Conservation (phyloP, 208 protist genomes). For the Trypanosoma melophagium region DNA sequence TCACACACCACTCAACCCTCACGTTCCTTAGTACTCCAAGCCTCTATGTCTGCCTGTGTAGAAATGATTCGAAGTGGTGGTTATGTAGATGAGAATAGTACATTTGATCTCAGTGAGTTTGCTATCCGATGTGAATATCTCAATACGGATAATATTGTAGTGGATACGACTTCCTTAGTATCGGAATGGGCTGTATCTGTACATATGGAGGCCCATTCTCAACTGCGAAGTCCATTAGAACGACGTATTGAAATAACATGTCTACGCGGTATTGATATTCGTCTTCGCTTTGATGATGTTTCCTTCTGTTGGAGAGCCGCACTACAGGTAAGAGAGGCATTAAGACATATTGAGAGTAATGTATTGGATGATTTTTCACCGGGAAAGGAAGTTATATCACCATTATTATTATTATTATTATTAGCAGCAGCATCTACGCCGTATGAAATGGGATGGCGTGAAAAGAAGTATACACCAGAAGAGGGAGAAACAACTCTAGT, state of each 20-base stretch:
- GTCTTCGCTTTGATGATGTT: slow-evolving; percentile 51
- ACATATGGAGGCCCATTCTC: slow-evolving; percentile 5
- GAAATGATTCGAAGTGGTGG: slow-evolving; percentile 19
- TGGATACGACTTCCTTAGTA: slow-evolving; percentile 28
- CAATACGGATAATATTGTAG: slow-evolving; percentile 1
- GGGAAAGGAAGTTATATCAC: background rate
- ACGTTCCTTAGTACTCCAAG: slow-evolving; percentile 17
- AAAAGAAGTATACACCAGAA: background rate
- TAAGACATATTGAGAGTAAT: slow-evolving; percentile 41
- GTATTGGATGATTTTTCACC: slow-evolving; percentile 30
- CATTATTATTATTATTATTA: too few relatives aligned
- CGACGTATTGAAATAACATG: slow-evolving; percentile 30
- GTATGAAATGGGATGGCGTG: background rate
- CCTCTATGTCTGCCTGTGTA: slow-evolving; percentile 9
- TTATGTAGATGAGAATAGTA: slow-evolving; percentile 10
- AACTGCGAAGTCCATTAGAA: slow-evolving; percentile 1
- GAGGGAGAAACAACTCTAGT: slow-evolving; percentile 4
- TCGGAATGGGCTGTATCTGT: slow-evolving; percentile 33
- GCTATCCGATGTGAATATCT: slow-evolving; percentile 28
- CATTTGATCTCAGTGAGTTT: slow-evolving; percentile 38
- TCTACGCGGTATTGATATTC: slow-evolving; percentile 43
- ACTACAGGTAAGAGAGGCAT: slow-evolving; percentile 34
- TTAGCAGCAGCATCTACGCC: too few relatives aligned
- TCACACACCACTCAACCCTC: background rate
- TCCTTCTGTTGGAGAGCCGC: slow-evolving; percentile 38